Evolutionary conservation across 441 rosid genomes (phyloP), one percentile per base, ranked within the genome.

Genomic region (Aquilaria agallochum): DNA sequence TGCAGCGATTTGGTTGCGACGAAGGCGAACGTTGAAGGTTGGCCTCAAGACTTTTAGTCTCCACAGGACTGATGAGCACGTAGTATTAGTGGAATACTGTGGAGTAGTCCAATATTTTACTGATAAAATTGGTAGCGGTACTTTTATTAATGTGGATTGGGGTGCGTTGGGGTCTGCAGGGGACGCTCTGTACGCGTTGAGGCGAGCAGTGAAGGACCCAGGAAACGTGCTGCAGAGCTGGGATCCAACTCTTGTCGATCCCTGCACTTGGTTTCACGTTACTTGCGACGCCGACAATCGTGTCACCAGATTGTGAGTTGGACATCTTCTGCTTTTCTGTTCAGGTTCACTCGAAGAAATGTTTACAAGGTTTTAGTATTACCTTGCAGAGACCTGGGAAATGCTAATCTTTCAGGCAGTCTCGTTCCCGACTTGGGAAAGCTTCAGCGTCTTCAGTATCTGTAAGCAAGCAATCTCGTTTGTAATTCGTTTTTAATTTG

Each of bases 231-330:
- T 89, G 9, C 63, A 78, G 67, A 87, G 92, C 76, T 89, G 96
- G 94, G 96, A 89, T 76, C 88, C 90, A 14, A 87, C 90, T 47
- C 70, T 87, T 65, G 93, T 83, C 46, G 86, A 87, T 77, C 92
- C 96, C 31, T 89, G 94, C 68, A 85, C 94, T 64, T 87, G 96
- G 96, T 87, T 89, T 63, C 92, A 89, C 52, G 88, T 89, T 46
- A 80, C 88, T 9, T 87, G 94, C 66, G 82, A 89, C 48, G 31
- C 63, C 48, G 76, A 83, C 42, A 80, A 68, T 60, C 83, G 79
- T 53, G 94, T 89, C 57, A 85, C 88, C 67, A 72, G 93, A 27
- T 68, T 89, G 93, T 89, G 73, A 78, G 80, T 60, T 20, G 27
- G 27, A 20, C 40, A 9, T 49, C 46, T 45, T 30, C n/a, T 46